A percentile compares a stretch with the other conserved stretches of the same genome.
Conservation (phyloP, 2,329 filamentous ascomycete genomes). For the Metarhizium sp. region DNA sequence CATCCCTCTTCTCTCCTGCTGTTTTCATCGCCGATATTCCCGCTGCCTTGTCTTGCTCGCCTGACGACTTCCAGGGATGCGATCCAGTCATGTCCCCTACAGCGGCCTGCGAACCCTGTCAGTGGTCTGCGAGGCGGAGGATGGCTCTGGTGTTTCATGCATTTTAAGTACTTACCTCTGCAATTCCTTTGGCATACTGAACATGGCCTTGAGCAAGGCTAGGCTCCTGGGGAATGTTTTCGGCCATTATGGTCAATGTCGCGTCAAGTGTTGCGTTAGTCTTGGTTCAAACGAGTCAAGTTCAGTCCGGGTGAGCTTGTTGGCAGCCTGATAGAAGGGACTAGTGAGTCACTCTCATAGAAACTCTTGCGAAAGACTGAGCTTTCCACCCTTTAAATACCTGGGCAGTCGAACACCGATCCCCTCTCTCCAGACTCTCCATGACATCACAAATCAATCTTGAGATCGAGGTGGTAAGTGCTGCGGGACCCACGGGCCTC, state of each 20-base stretch:
- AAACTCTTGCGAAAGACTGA: no score
- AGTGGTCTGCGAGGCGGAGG: not conserved
- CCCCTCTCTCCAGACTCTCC: conserved; percentile 6
- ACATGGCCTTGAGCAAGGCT: conserved; percentile 55
- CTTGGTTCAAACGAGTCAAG: not conserved
- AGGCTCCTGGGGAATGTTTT: conserved; percentile 29
- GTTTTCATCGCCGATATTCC: conserved; percentile 54
- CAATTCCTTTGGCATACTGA: conserved; percentile 60
- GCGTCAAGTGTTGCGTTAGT: not conserved
- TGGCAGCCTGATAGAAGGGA: not conserved
- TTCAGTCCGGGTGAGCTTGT: not conserved
- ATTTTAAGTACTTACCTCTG: conserved; percentile 37
- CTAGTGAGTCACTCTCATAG: no score
- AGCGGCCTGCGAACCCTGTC: conserved; percentile 32
- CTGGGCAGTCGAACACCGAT: conserved; percentile 14
- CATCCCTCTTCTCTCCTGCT: conserved; percentile 46
- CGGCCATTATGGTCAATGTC: not conserved
- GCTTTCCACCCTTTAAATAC: not conserved
- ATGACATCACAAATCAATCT: conserved; percentile 3
- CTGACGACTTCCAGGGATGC: conserved; percentile 53
- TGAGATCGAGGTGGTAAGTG: not conserved
- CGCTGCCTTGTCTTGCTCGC: conserved; percentile 53
- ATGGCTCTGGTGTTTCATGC: not conserved
- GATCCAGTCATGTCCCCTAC: conserved; percentile 55
- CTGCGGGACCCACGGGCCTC: no score